Conservation (phyloP, 306 rosid species). For the Trifolium subterraneum region DNA sequence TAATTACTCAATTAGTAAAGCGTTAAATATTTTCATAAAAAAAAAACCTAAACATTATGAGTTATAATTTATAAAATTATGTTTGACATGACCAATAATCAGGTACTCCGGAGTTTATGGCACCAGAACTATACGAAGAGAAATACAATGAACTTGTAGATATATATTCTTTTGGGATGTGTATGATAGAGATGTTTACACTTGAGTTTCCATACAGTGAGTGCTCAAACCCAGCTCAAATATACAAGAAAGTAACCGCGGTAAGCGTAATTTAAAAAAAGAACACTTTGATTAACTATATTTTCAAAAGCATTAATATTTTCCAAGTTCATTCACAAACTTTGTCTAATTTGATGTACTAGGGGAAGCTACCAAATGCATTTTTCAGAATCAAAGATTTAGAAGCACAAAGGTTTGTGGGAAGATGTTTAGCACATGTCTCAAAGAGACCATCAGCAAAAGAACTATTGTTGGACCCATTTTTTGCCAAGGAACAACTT, state of each 20-base stretch:
- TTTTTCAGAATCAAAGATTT: slow-evolving; percentile 62
- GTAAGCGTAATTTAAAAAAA: slow-evolving; percentile 44
- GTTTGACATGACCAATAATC: background rate
- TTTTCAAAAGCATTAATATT: background rate
- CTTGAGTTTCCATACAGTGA: slow-evolving; percentile 83
- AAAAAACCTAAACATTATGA: background rate
- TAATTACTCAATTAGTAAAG: background rate
- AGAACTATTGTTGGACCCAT: slow-evolving; percentile 80
- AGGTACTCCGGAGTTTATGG: slow-evolving; percentile 98
- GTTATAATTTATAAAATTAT: background rate
- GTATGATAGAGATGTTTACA: slow-evolving; percentile 88
- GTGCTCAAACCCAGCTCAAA: slow-evolving; percentile 93
- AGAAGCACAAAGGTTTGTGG: slow-evolving; percentile 76
- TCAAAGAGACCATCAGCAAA: slow-evolving; percentile 70
- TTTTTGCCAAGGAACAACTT: slow-evolving; percentile 58
- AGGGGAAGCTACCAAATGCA: slow-evolving; percentile 87
- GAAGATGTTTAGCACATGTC: slow-evolving; percentile 70
- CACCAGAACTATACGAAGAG: slow-evolving; percentile 95
- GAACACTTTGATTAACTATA: background rate
- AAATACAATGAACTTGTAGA: slow-evolving; percentile 83
- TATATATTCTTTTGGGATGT: slow-evolving; percentile 90
- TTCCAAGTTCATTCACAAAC: background rate
- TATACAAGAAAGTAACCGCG: slow-evolving; percentile 90
- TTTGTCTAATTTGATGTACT: slow-evolving; percentile 15
- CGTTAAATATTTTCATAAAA: too few species aligned